Percentiles rank a stretch among this genome's conserved stretches.
Conservation (phyloP, 257 asterid species). For the Hygrophila difformis region DNA sequence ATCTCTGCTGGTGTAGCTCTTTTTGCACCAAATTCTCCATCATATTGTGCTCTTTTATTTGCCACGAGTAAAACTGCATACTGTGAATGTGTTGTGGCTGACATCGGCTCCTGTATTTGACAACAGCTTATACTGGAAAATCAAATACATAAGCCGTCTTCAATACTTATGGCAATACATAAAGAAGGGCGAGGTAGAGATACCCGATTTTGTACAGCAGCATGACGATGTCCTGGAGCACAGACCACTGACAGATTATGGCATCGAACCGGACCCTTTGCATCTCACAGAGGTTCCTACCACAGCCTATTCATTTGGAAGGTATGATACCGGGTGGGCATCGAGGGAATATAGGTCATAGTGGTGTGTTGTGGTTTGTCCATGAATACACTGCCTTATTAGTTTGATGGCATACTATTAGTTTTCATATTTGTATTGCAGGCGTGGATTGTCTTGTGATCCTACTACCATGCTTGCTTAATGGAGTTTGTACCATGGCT, state of each 20-base stretch:
- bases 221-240: slow-evolving; percentile 55
- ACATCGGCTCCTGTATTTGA: too few relatives aligned
- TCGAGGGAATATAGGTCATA: slow-evolving; percentile 39
- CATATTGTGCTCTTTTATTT: too few relatives aligned
- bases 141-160: slow-evolving; percentile 52
- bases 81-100: too few relatives aligned
- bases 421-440: too few relatives aligned
- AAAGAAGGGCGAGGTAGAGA: slow-evolving; percentile 45
- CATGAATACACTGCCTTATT: too few relatives aligned
- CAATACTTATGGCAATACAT: slow-evolving; percentile 60
- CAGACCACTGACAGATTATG: slow-evolving; percentile 59
- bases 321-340: slow-evolving; percentile 39
- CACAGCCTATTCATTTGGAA: slow-evolving; percentile 29
- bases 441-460: too few relatives aligned
- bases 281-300: slow-evolving; percentile 38
- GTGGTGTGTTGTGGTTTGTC: slow-evolving; percentile 2
- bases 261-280: slow-evolving; percentile 52
- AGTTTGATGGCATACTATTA: too few relatives aligned
- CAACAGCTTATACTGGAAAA: slow-evolving; percentile 62
- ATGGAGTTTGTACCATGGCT: too few relatives aligned
- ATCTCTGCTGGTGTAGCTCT: too few relatives aligned
- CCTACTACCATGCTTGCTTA: too few relatives aligned
- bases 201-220: slow-evolving; percentile 48
- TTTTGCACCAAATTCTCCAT: too few relatives aligned
- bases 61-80: too few relatives aligned